Conservation (phyloP, 1,284 basidiomycete species). For the Malassezia nana region DNA sequence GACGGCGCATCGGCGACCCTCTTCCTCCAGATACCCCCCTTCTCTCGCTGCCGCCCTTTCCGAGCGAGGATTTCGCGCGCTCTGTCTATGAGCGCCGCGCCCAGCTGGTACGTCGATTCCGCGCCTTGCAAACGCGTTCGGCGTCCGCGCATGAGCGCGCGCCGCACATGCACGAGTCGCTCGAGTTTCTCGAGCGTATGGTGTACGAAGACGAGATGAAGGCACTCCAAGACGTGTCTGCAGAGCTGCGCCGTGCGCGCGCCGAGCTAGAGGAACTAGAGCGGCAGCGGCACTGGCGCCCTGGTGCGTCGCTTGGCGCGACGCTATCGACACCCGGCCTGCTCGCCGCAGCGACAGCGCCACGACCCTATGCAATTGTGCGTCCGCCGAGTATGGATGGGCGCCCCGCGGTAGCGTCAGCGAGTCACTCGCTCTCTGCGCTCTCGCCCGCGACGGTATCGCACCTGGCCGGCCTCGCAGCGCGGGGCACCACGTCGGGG, state of each 20-base stretch:
- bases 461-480: conserved; percentile 12
- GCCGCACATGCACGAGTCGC: conserved; percentile 20
- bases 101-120: conserved; percentile 19
- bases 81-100: conserved; percentile 24
- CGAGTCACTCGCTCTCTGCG: neutral
- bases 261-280: conserved; percentile 31
- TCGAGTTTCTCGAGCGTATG: conserved; percentile 34
- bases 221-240: conserved; percentile 23
- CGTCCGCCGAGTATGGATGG: neutral
- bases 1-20: conserved; percentile 7
- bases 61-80: conserved; percentile 20
- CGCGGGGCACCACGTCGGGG: neutral
- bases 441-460: conserved; percentile 12
- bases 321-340: neutral
- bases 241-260: conserved; percentile 26
- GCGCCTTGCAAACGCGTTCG: conserved; percentile 20
- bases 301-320: neutral
- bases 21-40: conserved; percentile 17
- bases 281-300: conserved; percentile 13
- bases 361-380: neutral
- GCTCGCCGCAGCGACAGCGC: neutral
- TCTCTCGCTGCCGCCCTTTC: conserved; percentile 24
- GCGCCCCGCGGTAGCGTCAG: neutral
- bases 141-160: conserved; percentile 23
- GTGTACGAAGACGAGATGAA: conserved; percentile 34